Percentiles rank a stretch among this genome's conserved stretches.
These are phyloP conservation scores for Tricholoma saponaceum DNA, from an alignment of 768 basidiomycete genomes.

Conservation along the genomic window DNA sequence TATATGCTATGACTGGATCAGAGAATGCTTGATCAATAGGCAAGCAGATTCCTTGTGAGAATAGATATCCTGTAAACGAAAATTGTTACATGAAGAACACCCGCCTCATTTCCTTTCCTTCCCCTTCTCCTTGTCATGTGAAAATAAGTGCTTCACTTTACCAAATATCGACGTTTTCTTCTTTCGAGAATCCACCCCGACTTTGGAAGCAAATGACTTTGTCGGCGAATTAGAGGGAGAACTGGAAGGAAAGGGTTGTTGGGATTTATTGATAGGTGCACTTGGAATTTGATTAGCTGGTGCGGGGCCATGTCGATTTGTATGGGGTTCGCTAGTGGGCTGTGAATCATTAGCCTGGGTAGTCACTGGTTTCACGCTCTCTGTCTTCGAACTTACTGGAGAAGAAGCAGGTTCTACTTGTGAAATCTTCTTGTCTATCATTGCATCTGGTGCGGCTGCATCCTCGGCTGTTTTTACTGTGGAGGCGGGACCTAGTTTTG, in stretches of 20 bases:
- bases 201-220: constrained; percentile 24
- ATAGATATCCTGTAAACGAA: background rate
- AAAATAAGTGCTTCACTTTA: constrained; percentile 49
- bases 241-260: constrained; percentile 23
- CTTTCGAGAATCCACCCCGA: constrained; percentile 38
- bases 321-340: background rate
- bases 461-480: background rate
- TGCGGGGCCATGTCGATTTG: constrained; percentile 4
- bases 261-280: constrained; percentile 14
- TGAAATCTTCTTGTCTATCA: background rate
- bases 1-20: background rate
- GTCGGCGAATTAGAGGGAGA: constrained; percentile 20
- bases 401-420: background rate
- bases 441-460: background rate
- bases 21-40: background rate
- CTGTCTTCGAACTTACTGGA: constrained; percentile 3
- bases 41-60: background rate
- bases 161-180: constrained; percentile 52
- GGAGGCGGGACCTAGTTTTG: background rate
- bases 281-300: constrained; percentile 8
- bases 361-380: constrained; percentile 1
- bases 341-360: background rate
- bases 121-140: constrained; percentile 41
- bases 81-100: background rate
- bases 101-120: constrained; percentile 10